Conservation (phyloP, 2,329 filamentous ascomycete genomes). For the Parastagonospora nodorum region DNA sequence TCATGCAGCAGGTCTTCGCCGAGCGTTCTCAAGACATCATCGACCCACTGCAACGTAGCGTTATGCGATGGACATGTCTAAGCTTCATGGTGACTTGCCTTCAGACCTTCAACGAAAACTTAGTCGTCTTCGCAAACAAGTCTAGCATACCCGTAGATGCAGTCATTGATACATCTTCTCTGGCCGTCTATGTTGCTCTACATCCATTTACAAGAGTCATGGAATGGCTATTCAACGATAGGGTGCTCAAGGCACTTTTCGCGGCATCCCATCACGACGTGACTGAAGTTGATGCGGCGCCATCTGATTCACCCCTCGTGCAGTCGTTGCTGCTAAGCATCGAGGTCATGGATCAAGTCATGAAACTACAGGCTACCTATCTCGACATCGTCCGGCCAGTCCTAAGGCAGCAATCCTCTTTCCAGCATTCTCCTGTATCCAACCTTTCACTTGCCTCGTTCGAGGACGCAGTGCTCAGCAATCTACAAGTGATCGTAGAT, state of each 20-base stretch:
- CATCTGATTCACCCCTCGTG: conserved; percentile 80
- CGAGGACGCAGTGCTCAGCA: conserved; percentile 86
- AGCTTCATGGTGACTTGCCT: conserved; percentile 82
- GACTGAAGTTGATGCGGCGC: conserved; percentile 71
- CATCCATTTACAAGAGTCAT: conserved; percentile 95
- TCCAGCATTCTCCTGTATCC: conserved; percentile 66
- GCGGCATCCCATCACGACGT: conserved; percentile 77
- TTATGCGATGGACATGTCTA: conserved; percentile 79
- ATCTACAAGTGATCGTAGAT: conserved; percentile 78
- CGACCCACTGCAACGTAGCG: conserved; percentile 68
- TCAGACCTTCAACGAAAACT: conserved; percentile 88
- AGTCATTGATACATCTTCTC: conserved; percentile 73
- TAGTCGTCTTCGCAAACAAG: conserved; percentile 82
- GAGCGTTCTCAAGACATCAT: conserved; percentile 67
- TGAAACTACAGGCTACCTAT: conserved; percentile 90
- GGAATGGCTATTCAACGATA: conserved; percentile 98
- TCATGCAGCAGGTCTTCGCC: conserved; percentile 77
- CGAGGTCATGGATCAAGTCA: conserved; percentile 78
- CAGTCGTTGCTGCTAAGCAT: conserved; percentile 79
- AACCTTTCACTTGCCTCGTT: conserved; percentile 84
- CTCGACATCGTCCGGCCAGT: conserved; percentile 83
- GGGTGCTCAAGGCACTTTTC: conserved; percentile 80
- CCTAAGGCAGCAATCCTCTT: conserved; percentile 68
- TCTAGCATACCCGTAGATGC: conserved; percentile 76
- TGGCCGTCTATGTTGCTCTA: conserved; percentile 79